Percentiles rank a stretch among this genome's conserved stretches.
Evolutionary conservation across 352 stramenopile genomes (phyloP).

Genomic region (Globisporangium uncinulatum): DNA sequence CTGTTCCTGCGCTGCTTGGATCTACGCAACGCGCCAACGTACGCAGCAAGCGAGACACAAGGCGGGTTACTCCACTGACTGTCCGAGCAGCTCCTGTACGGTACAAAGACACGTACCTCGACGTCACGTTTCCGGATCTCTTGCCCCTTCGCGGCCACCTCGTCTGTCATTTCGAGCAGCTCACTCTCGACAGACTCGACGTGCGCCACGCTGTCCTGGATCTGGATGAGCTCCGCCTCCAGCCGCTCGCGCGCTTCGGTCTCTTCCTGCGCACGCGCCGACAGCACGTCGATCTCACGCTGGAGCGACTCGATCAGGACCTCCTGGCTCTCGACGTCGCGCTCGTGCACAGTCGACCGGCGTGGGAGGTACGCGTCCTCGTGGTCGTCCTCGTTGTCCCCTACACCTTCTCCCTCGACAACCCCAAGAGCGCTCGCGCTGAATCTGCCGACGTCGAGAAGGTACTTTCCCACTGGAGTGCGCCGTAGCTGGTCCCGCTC

Average conservation of each 20-base stretch:
- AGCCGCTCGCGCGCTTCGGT: slow-evolving; percentile 45
- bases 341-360: slow-evolving; percentile 51
- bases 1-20: slow-evolving; percentile 45
- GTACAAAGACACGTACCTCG: slow-evolving; percentile 19
- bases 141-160: slow-evolving; percentile 71
- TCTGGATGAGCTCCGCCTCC: slow-evolving; percentile 51
- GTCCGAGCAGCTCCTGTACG: not conserved
- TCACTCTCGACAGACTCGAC: slow-evolving; percentile 71
- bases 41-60: not conserved
- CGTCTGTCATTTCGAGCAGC: slow-evolving; percentile 72
- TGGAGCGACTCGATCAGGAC: slow-evolving; percentile 62
- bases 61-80: not conserved
- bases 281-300: slow-evolving; percentile 63
- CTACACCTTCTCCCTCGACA: not conserved
- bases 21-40: slow-evolving; percentile 10
- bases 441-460: slow-evolving; percentile 8
- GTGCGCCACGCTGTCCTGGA: slow-evolving; percentile 53
- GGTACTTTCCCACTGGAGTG: slow-evolving; percentile 8
- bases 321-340: slow-evolving; percentile 55
- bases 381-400: slow-evolving; percentile 11
- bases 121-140: slow-evolving; percentile 57
- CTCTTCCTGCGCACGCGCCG: slow-evolving; percentile 54
- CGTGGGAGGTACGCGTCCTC: slow-evolving; percentile 22
- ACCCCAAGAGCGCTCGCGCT: slow-evolving; percentile 16
- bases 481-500: slow-evolving; percentile 5